Percentiles rank a stretch among this genome's conserved stretches.
Evolutionary conservation across 257 asterid genomes (phyloP).

Genomic region (Nyctanthes arbortristis): DNA sequence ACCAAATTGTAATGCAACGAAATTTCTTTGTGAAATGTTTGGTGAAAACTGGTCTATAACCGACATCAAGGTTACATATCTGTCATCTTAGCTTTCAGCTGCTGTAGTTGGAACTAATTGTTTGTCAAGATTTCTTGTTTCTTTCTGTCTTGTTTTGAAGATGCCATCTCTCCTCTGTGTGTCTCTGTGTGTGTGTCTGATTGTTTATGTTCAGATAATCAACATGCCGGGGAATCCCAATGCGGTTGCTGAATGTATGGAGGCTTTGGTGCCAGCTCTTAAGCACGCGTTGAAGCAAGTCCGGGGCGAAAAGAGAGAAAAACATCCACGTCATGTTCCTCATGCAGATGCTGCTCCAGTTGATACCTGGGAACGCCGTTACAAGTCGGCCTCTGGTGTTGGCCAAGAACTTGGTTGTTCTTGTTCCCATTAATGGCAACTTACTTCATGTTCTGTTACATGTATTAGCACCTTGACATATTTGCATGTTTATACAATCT

Average conservation of each 20-base stretch:
- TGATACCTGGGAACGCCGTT: conserved; percentile 46
- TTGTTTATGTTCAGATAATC: conserved; percentile 52
- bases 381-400: conserved; percentile 29
- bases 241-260: conserved; percentile 95
- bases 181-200: conserved; percentile 14
- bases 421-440: conserved; percentile 38
- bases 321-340: conserved; percentile 47
- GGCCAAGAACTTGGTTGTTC: conserved; percentile 33
- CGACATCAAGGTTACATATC: background rate
- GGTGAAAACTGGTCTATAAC: background rate
- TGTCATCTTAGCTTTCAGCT: background rate
- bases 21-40: background rate
- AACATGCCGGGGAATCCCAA: conserved; percentile 99
- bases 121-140: background rate
- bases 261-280: conserved; percentile 85
- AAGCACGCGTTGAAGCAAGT: conserved; percentile 91
- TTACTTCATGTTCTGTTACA: too few species aligned
- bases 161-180: background rate
- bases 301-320: conserved; percentile 54
- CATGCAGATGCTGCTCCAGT: conserved; percentile 43
- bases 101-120: background rate
- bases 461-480: too few species aligned
- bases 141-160: conserved; percentile 1
- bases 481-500: too few species aligned
- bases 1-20: background rate